Percentiles rank a stretch among this genome's conserved stretches.
Evolutionary conservation across 352 stramenopile species (phyloP).

Genomic region (Phytophthora idaei): DNA sequence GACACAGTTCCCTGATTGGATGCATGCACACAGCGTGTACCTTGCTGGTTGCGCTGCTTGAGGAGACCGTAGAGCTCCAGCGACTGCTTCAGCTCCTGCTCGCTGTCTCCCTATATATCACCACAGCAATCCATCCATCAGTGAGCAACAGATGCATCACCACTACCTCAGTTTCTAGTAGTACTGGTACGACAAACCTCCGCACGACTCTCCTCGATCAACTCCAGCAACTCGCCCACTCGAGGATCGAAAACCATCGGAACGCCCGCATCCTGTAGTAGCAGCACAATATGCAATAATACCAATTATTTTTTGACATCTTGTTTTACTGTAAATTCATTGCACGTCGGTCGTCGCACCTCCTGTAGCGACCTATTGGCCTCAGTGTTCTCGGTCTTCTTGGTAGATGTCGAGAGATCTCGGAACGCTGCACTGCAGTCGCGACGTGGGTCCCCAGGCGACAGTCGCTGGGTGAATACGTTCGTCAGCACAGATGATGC

Average conservation of each 20-base stretch:
- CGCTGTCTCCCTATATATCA: constrained; percentile 10
- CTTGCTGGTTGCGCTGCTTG: constrained; percentile 25
- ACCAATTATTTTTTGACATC: neutral
- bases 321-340: neutral
- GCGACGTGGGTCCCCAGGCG: neutral
- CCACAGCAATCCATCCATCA: neutral
- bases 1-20: neutral
- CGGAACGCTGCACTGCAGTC: neutral
- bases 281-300: neutral
- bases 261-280: neutral
- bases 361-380: neutral
- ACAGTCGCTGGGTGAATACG: neutral
- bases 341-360: constrained; percentile 6
- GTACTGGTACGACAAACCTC: constrained; percentile 8
- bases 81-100: constrained; percentile 23
- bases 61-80: constrained; percentile 33
- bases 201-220: constrained; percentile 28
- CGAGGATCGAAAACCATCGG: constrained; percentile 1
- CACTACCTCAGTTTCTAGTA: neutral
- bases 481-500: neutral
- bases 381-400: neutral
- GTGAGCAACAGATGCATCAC: neutral
- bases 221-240: constrained; percentile 17
- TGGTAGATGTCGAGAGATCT: constrained; percentile 11
- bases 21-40: constrained; percentile 2